Base-by-base conservation (phyloP, 23 red algal species). In the Agarophyton chilense region DNA sequence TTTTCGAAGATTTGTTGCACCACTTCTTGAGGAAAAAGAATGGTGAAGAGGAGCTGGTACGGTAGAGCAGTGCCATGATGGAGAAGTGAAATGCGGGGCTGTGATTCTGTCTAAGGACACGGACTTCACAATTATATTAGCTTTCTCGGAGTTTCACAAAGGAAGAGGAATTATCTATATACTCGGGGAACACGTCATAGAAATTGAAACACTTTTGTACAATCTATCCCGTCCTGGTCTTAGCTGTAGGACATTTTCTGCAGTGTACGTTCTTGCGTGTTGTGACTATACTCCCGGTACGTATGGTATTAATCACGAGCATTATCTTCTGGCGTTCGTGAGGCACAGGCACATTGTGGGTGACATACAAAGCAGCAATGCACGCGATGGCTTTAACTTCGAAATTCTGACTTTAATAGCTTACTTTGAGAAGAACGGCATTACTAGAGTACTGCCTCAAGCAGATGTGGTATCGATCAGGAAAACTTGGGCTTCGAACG, bases 111-210 rank as follows among this genome's bases (percentile, higher is more conserved):
- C 46, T 32, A 78, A 78, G 24, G 73, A 78, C 21, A 78, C 73
- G 21, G 73, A 78, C 46, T 41, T 78, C 43, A 78, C 73, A 78
- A 12, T 78, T 3, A 78, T 78, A 42, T 52, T 78, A 19, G 39
- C 9, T 31, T 22, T 78, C 1, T 17, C 73, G 53, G 36, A 54
- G 36, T 0, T 1, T 25, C 13, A 52, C 0, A 41, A 54, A 17
- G 73, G 73, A 1, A 78, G 14, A 13, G 73, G 73, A 51, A 45
- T 78, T 11, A 34, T 78, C 9, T 45, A 78, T 31, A 8, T 78
- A 2, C 31, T 78, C 11, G 46, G 73, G 22, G 73, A 78, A 47
- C n/a, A 56, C 36, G 46, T 78, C 4, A 78, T 78, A 29, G 73
- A 78, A 31, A 54, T 78, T 18, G 73, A 78, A 28, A 18, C 13